phyloP scores from a whole-genome alignment of 768 basidiomycete genomes.

The Fomitopsis pulvina region DNA sequence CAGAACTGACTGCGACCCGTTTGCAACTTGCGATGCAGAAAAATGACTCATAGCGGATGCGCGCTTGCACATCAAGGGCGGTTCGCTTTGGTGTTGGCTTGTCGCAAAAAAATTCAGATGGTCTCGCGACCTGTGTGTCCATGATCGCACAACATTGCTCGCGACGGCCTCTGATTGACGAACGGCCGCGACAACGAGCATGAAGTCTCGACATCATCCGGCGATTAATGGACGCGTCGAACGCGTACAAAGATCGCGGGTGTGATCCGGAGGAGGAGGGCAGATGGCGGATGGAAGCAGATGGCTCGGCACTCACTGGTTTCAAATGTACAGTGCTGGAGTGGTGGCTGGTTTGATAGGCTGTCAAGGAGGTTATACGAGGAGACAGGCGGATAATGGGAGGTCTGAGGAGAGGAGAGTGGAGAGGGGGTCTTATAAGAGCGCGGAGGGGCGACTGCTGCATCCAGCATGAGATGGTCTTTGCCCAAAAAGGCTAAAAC shows the following conservation, averaged over 20 bases:
- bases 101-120: too few species aligned
- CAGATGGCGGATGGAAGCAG: not conserved
- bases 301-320: not conserved
- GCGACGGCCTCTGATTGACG: too few species aligned
- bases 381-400: not conserved
- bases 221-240: not conserved
- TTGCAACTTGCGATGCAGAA: too few species aligned
- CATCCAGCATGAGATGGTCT: slow-evolving; percentile 10
- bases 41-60: too few species aligned
- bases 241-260: not conserved
- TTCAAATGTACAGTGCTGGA: not conserved
- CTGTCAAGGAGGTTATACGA: not conserved
- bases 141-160: too few species aligned
- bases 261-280: not conserved
- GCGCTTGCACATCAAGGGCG: too few species aligned
- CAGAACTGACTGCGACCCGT: too few species aligned
- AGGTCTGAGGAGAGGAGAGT: not conserved
- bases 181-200: too few species aligned
- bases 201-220: too few species aligned
- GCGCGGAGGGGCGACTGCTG: slow-evolving; percentile 8
- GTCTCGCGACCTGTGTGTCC: too few species aligned
- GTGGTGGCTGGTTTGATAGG: not conserved
- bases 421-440: slow-evolving; percentile 14
- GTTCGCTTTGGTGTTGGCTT: too few species aligned
- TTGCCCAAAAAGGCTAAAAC: slow-evolving; percentile 8